Base-by-base conservation (phyloP, 257 asterid genomes). In the Solanum bulbocastanum region DNA sequence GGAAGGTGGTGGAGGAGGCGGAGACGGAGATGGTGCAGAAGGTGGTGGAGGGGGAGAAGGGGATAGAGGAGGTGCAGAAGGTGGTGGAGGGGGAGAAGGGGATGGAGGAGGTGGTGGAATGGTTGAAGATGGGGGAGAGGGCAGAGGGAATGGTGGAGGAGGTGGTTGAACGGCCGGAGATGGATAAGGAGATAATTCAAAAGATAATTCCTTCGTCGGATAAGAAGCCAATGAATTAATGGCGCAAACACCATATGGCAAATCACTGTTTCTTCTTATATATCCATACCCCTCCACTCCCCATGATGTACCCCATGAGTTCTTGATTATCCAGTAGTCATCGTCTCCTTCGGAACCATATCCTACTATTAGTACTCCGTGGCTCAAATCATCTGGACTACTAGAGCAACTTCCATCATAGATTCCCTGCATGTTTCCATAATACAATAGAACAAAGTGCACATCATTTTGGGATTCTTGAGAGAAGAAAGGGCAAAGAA, bases 251-350 rank as follows among this genome's bases (percentile, higher is more conserved):
- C 92, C 92, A 84, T 78, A 87, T 14, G 85, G 65, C 60, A 87
- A 87, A 65, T 42, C 13, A 84, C 81, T 84, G 33, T 88, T 84
- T 49, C 91, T 88, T 40, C 74, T 87, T 35, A 90, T 87, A 30
- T 90, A 88, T 33, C 30, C 75, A 88, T 88, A 89, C 27, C 93
- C 92, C 32, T 81, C 72, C 66, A 89, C 36, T 30, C 92, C 93
- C 93, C 93, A 91, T 49, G 85, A 76, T n/a, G 68, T 66, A 27
- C 90, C 91, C 93, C 92, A 89, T 16, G 91, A 88, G 8, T 91
- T 91, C 90, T 89, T 91, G 15, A 89, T 76, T 33, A 91, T 89
- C 93, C 93, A 88, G 52, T 91, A 91, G 60, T 88, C 91, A 42
- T 85, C 73, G 37, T 82, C 84, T 2, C 89, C 89, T 25, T 83